Base-by-base conservation (phyloP, 805 yeast species). In the Candida ficus region DNA sequence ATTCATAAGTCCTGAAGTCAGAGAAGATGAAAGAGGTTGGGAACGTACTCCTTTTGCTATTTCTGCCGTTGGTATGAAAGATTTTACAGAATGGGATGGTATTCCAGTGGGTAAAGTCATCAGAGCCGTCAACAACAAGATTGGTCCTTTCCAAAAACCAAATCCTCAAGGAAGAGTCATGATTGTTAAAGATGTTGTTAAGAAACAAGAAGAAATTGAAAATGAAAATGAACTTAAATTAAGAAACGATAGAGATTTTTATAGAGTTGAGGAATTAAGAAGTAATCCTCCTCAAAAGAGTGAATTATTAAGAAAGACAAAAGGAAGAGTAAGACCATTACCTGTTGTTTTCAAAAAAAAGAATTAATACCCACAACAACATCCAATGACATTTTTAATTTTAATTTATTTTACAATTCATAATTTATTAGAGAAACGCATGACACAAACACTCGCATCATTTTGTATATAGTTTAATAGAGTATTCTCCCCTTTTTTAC, bases 131-230 rank as follows among this genome's bases (percentile, higher is more conserved):
- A 29, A 35, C 5, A 52, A 49, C 28, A 51, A 50, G 16, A 42
- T 65, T 29, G 49, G 51, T 31, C 71, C 71, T 1, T 66, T 57
- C 42, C 57, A 53, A 16, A 62, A 62, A 12, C 68, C 68, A 29
- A 27, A 37, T 29, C 4, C 12, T n/a, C 16, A 31, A 12, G 21
- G 16, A 12, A 29, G 11, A 12, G 42, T 37, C 19, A 9, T 8
- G 4, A 16, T 34, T 26, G 20, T 27, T 4, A 22, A 31, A 17
- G 30, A 26, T 7, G 8, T 7, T n/a, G n/a, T n/a, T n/a, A n/a
- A n/a, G n/a, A n/a, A n/a, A 20, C 11, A 10, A 20, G 23, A 27
- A 7, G 7, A 19, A 12, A 5, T 10, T 19, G 16, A 21, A 11
- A 31, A 28, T 14, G 35, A 45, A 9, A 28, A 37, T 12, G 39